Percentiles rank a stretch among this genome's conserved stretches.
Evolutionary conservation across 1,284 basidiomycete genomes (phyloP).

Genomic region (Phaffia rhodozyma): DNA sequence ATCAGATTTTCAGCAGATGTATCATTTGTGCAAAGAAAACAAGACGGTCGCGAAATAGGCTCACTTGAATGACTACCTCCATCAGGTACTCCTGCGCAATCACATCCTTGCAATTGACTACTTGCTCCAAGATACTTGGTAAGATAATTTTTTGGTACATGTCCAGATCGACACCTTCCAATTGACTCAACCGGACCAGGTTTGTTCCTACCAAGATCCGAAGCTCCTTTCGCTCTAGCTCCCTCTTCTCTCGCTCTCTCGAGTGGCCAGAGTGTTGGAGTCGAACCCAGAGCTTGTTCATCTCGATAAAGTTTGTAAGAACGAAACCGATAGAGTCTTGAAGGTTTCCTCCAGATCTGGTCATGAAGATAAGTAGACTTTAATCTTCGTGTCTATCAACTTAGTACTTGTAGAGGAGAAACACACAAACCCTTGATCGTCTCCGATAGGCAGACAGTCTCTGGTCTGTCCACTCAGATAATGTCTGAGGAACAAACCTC

Average conservation of each 20-base stretch:
- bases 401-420: neutral
- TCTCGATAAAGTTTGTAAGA: conserved; percentile 93
- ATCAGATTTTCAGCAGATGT: neutral
- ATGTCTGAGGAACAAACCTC: conserved; percentile 83
- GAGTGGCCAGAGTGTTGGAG: conserved; percentile 92
- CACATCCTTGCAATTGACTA: conserved; percentile 91
- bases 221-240: conserved; percentile 81
- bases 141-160: conserved; percentile 76
- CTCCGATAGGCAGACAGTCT: conserved; percentile 79
- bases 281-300: conserved; percentile 98
- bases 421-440: conserved; percentile 53
- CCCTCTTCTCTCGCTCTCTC: conserved; percentile 84
- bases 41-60: conserved; percentile 19
- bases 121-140: conserved; percentile 81
- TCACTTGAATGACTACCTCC: conserved; percentile 92
- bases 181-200: conserved; percentile 78
- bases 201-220: conserved; percentile 92
- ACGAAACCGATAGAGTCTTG: conserved; percentile 89
- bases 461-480: conserved; percentile 90
- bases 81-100: conserved; percentile 96
- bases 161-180: conserved; percentile 84
- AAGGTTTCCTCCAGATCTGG: conserved; percentile 68
- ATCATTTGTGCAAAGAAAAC: neutral
- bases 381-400: neutral
- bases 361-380: neutral